Percentiles rank a stretch among this genome's conserved stretches.
Evolutionary conservation across 305 asterid species (phyloP).

Genomic region (Solanum aculeatissimum): DNA sequence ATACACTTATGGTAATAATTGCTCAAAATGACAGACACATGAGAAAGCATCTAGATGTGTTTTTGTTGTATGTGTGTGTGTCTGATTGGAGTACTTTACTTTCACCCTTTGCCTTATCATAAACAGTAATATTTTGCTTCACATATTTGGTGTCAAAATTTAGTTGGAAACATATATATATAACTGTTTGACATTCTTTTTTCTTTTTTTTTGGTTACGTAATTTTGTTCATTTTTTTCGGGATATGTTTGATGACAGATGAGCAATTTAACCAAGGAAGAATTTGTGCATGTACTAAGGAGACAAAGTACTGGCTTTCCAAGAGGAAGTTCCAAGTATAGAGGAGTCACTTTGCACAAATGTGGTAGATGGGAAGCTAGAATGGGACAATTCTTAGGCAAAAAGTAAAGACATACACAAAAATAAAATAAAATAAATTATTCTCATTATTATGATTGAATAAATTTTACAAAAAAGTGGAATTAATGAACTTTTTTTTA

Average conservation of each 20-base stretch:
- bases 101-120: conserved; percentile 5
- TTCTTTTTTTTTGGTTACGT: neutral
- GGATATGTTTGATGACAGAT: conserved; percentile 26
- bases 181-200: neutral
- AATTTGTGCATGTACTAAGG: conserved; percentile 87
- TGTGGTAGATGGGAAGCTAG: conserved; percentile 99
- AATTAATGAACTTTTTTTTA: neutral
- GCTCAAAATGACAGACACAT: neutral
- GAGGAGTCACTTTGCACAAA: conserved; percentile 97
- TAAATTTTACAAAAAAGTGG: neutral
- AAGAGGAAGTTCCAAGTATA: conserved; percentile 90
- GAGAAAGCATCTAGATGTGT: neutral
- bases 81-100: neutral
- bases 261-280: conserved; percentile 86
- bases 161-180: neutral
- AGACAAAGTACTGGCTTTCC: conserved; percentile 96
- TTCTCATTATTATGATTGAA: neutral
- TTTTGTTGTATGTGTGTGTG: neutral
- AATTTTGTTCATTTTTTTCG: neutral
- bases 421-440: neutral
- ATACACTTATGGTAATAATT: neutral
- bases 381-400: conserved; percentile 95
- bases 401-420: conserved; percentile 42
- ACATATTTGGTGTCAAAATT: neutral
- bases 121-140: conserved; percentile 6